These are phyloP conservation scores for Amphichorda felina DNA, from an alignment of 2,329 filamentous ascomycete species.

Conservation along the genomic window DNA sequence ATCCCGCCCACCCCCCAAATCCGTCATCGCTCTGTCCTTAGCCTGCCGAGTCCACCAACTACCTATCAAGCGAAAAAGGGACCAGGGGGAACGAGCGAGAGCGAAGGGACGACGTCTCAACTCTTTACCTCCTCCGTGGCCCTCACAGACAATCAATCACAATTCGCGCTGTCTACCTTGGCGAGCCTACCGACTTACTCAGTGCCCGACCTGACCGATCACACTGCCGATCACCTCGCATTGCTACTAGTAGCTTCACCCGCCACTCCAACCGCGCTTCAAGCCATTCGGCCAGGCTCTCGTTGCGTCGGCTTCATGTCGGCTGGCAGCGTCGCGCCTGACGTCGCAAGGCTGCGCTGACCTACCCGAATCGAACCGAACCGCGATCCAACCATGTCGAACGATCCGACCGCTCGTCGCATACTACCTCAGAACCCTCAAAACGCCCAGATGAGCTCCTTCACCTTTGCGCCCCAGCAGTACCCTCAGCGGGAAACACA, in stretches of 20 bases:
- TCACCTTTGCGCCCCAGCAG: conserved; percentile 58
- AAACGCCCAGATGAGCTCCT: conserved; percentile 55
- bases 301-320: conserved; percentile 16
- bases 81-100: not conserved
- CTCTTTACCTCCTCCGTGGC: too few species aligned
- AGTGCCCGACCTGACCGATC: not conserved
- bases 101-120: too few species aligned
- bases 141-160: not conserved
- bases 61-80: not conserved
- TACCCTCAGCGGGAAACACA: conserved; percentile 56
- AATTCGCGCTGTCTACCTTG: not conserved
- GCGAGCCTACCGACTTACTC: too few species aligned
- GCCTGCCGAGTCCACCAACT: not conserved
- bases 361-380: not conserved
- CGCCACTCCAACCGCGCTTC: not conserved
- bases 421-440: conserved; percentile 3
- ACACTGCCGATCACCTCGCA: not conserved
- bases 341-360: conserved; percentile 3
- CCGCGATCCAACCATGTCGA: conserved; percentile 1
- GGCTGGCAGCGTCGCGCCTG: conserved; percentile 6
- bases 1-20: not conserved
- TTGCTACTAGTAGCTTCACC: not conserved
- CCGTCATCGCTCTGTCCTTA: conserved; percentile 1
- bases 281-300: not conserved
- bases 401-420: conserved; percentile 1